These are phyloP conservation scores for Hypsizygus marmoreus DNA, from an alignment of 768 basidiomycete genomes.

Conservation along the genomic window DNA sequence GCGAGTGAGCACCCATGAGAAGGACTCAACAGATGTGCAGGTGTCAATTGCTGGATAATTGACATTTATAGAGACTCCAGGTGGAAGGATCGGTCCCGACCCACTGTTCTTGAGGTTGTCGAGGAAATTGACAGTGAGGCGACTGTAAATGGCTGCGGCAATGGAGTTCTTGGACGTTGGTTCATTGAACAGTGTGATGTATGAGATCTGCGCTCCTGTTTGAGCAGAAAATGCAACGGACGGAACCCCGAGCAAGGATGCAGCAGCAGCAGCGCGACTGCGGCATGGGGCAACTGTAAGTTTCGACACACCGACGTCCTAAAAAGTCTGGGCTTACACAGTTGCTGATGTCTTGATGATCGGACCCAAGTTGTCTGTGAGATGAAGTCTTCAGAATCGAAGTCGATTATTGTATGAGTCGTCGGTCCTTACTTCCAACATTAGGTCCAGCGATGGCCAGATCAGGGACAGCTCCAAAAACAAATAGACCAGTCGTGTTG, in stretches of 20 bases:
- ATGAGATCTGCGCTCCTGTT: slow-evolving; percentile 19
- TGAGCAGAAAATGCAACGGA: not conserved
- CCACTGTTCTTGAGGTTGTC: slow-evolving; percentile 20
- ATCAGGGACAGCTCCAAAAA: slow-evolving; percentile 42
- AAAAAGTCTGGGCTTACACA: not conserved
- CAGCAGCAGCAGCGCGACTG: not conserved
- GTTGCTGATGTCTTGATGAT: not conserved
- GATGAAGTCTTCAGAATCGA: not conserved
- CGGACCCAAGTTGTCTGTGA: not conserved
- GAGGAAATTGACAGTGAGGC: slow-evolving; percentile 17
- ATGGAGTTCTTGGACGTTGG: slow-evolving; percentile 6
- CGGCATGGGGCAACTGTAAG: not conserved
- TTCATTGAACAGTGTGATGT: slow-evolving; percentile 18
- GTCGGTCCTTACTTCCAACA: slow-evolving; percentile 41
- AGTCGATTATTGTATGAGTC: too few species aligned
- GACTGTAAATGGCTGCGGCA: slow-evolving; percentile 16
- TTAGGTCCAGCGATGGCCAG: slow-evolving; percentile 50
- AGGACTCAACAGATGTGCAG: slow-evolving; percentile 26
- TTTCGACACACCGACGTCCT: not conserved
- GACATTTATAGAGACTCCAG: slow-evolving; percentile 34
- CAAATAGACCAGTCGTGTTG: slow-evolving; percentile 43
- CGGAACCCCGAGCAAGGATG: not conserved
- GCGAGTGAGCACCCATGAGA: slow-evolving; percentile 34
- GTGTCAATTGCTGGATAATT: slow-evolving; percentile 31
- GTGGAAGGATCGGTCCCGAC: slow-evolving; percentile 30